These are phyloP conservation scores for Wilcoxina mikolae DNA, from an alignment of 495 filamentous ascomycete species.

Conservation along the genomic window DNA sequence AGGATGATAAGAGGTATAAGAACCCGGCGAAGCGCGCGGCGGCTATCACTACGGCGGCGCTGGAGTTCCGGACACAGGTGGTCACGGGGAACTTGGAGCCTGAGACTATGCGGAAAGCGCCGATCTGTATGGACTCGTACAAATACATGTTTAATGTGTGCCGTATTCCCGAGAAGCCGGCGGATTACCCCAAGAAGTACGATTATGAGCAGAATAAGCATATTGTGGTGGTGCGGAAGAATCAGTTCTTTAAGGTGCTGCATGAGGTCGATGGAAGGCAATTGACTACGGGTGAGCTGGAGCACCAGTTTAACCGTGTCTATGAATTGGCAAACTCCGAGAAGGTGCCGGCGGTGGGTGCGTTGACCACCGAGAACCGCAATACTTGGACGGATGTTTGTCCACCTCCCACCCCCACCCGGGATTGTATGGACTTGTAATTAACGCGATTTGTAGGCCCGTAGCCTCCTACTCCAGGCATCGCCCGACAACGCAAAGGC, in stretches of 20 bases:
- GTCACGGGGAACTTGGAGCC: conserved; percentile 75
- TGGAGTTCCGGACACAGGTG: conserved; percentile 90
- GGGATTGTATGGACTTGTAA: conserved; percentile 2
- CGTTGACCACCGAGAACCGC: conserved; percentile 79
- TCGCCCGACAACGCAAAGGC: conserved; percentile 59
- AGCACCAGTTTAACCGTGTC: conserved; percentile 71
- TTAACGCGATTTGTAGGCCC: conserved; percentile 33
- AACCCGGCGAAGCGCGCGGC: conserved; percentile 87
- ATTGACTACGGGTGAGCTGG: conserved; percentile 74
- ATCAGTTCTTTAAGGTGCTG: conserved; percentile 89
- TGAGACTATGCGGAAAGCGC: conserved; percentile 92
- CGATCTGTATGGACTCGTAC: conserved; percentile 94
- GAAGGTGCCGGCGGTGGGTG: conserved; percentile 59
- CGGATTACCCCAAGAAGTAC: conserved; percentile 76
- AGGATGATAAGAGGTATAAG: conserved; percentile 66
- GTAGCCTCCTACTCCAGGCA: conserved; percentile 57
- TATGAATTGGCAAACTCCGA: conserved; percentile 57
- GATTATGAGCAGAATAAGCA: conserved; percentile 58
- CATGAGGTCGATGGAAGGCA: conserved; percentile 65
- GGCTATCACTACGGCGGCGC: conserved; percentile 63
- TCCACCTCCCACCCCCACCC: not conserved
- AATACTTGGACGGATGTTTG: conserved; percentile 70
- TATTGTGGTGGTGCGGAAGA: conserved; percentile 84
- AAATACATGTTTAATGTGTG: conserved; percentile 98
- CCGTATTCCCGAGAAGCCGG: conserved; percentile 68